Evolutionary conservation across 2,329 filamentous ascomycete species (phyloP), one percentile per base, ranked within the genome.

Genomic region (Cladosporium austrohemisphaericum): DNA sequence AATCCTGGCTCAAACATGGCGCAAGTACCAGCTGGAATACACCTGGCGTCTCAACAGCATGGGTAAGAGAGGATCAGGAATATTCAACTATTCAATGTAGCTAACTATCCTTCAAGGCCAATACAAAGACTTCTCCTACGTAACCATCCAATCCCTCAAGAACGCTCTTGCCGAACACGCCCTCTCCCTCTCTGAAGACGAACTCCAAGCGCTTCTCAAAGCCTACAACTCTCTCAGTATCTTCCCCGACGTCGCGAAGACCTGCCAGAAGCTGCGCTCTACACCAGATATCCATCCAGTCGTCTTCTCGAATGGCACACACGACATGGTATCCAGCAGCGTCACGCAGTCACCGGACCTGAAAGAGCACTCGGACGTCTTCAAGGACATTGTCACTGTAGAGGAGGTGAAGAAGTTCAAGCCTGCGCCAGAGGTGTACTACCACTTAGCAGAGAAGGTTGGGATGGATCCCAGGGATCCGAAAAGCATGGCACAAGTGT

Each of bases 41-140:
- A 88, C 85, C 31, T 90, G 84, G 84, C 74, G 86, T 44, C 68
- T 85, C 55, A 89, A 83, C 60, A 84, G 80, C 72, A 90, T 90
- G 85, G 76, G 86, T 85, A 70, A 53, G 71, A 66, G 14, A 18
- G 5, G 2, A 19, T 18, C 19, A 47, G 43, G 76, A 33, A 60
- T 73, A 46, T 87, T 84, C 59, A 73, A 78, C 49, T 62, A 78
- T 40, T 90, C 89, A 68, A 73, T 71, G 20, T 70, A 73, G 13
- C 67, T 89, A 49, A 88, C 85, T 1, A 71, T 71, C 5, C 76
- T 1, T 20, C 2, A 16, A 47, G 43, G 76, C 35, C 60, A 73
- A 46, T 87, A 84, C 59, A 73, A 78, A 49, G 62, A 78, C 40
- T 90, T 89, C 68, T 73, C 71, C 22, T 70, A 73, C n/a, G 67